Conservation (phyloP, 2,329 filamentous ascomycete species). For the Ceratocystis harringtonii region DNA sequence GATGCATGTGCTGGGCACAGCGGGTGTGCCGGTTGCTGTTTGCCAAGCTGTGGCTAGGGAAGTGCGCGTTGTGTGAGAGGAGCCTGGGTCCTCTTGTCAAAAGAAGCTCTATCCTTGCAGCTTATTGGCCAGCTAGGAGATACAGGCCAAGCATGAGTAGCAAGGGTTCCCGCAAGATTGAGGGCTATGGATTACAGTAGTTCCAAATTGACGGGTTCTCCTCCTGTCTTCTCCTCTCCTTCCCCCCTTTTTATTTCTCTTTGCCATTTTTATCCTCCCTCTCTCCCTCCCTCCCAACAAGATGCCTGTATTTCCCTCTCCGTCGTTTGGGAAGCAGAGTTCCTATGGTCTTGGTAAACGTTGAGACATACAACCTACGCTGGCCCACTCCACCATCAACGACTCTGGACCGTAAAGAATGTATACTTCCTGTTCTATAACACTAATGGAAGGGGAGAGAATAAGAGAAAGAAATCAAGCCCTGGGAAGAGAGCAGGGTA, state of each 20-base stretch:
- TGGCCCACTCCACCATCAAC: no score
- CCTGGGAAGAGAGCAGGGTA: neutral
- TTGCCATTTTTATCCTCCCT: neutral
- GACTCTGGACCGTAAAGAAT: no score
- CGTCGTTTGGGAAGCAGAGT: no score
- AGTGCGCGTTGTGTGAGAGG: slow-evolving; percentile 7
- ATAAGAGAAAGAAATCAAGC: neutral
- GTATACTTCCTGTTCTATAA: neutral
- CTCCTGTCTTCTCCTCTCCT: neutral
- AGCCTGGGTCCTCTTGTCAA: neutral
- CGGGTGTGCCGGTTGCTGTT: slow-evolving; percentile 73
- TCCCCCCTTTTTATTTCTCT: neutral
- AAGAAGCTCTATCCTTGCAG: neutral
- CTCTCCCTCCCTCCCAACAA: no score
- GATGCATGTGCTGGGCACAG: slow-evolving; percentile 83
- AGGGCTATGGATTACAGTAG: slow-evolving; percentile 3
- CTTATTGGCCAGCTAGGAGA: neutral
- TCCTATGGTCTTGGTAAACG: no score
- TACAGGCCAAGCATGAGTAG: neutral
- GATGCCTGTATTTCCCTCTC: no score
- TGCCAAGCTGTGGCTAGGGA: slow-evolving; percentile 48
- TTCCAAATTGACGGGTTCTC: slow-evolving; percentile 13
- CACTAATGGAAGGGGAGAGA: neutral
- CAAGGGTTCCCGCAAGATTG: neutral
- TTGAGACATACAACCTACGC: no score